Base-by-base conservation (phyloP, 345 rosid species). In the Gossypium bickii region DNA sequence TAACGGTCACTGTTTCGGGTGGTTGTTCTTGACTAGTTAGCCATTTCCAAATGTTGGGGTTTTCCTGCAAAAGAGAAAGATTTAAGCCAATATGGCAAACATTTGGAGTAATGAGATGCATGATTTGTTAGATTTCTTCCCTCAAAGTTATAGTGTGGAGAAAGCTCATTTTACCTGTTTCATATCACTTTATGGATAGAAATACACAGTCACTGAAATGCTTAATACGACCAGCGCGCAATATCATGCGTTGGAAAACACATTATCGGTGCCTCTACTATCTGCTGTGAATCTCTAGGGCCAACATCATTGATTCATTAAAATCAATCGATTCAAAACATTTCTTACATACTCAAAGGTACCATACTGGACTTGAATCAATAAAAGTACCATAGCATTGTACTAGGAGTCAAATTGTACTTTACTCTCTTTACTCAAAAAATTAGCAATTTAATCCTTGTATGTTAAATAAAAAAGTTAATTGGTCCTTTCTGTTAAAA, bases 41-140 rank as follows among this genome's bases (percentile, higher is more conserved):
- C 98, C 98, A 94, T 76, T 89, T 94, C 98, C 98, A 94, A 43
- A 94, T 89, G 72, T 89, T 92, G 22, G 98, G 98, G 82, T 94
- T 92, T 82, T 94, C 97, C 96, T 94, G 88, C 80, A 76, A 6
- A 76, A 68, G 49, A 72, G 38, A 74, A 51, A 67, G 11, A 55
- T 12, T 4, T 20, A 16, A n/a, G 18, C 29, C 22, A 67, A 70
- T 2, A 45, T 51, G 1, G 22, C 29, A 58, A 63, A 9, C 12
- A 38, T 25, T 49, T 69, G 63, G 25, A 34, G n/a, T 8, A 16
- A 22, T 51, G 55, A 51, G 55, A 67, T 12, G 12, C 34, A 27
- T 2, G 47, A 66, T 16, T 68, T 48, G 38, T 63, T 18, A 27
- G 22, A 49, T 18, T 2, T n/a, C 25, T 65, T 15, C 18, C 67